Evolutionary conservation across 768 basidiomycete genomes (phyloP).

Genomic region (Auricularia cornea): DNA sequence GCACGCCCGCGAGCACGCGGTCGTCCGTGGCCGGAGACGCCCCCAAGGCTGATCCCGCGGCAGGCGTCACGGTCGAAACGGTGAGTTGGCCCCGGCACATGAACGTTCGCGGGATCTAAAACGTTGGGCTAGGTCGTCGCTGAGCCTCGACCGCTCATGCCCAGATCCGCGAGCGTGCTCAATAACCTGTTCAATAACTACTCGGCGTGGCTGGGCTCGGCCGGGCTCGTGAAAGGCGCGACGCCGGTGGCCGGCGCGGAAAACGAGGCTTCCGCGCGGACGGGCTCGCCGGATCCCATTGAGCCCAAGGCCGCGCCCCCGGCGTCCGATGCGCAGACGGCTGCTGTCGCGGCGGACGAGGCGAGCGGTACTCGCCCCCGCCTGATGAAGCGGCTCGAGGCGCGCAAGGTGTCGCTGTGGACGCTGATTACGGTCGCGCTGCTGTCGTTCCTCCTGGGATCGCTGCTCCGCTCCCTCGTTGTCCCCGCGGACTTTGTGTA

Average conservation of each 20-base stretch:
- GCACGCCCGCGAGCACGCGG: neutral
- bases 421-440: conserved; percentile 57
- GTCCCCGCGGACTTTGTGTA: conserved; percentile 89
- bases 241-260: neutral
- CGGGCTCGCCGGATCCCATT: neutral
- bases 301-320: neutral
- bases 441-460: conserved; percentile 87
- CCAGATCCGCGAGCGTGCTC: neutral
- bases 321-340: neutral
- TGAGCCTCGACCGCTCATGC: neutral
- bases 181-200: neutral
- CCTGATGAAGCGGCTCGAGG: conserved; percentile 6
- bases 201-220: neutral
- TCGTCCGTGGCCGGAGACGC: neutral
- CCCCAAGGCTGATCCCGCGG: neutral
- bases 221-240: neutral
- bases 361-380: neutral
- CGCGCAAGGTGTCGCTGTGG: conserved; percentile 52
- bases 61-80: neutral
- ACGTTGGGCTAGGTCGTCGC: neutral
- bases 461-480: conserved; percentile 77
- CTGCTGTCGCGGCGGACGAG: neutral
- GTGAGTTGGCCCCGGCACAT: neutral
- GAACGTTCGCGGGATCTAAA: neutral
- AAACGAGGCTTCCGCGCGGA: neutral